Percentiles rank a stretch among this genome's conserved stretches.
Conservation (phyloP, 768 basidiomycete genomes). For the Boletus tylopilopsis region DNA sequence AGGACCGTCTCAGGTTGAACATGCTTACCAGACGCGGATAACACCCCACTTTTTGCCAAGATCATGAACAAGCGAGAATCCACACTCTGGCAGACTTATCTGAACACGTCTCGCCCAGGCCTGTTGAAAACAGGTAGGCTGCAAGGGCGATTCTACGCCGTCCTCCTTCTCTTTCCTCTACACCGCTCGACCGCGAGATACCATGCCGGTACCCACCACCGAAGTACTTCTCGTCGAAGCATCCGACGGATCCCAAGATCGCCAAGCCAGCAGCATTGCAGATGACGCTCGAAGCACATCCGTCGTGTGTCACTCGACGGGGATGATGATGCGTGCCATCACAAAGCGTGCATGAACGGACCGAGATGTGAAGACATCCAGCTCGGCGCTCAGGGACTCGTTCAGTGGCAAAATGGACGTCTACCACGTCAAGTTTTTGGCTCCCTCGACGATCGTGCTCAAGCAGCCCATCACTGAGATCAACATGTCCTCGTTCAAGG, state of each 20-base stretch:
- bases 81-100: too few relatives aligned
- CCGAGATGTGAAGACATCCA: constrained; percentile 3
- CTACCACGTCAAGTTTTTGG: constrained; percentile 21
- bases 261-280: not conserved
- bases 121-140: too few relatives aligned
- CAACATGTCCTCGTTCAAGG: constrained; percentile 17
- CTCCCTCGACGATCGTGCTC: constrained; percentile 11
- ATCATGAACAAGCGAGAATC: too few relatives aligned
- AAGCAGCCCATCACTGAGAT: constrained; percentile 24
- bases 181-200: too few relatives aligned
- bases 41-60: too few relatives aligned
- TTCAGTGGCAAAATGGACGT: constrained; percentile 7
- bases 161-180: too few relatives aligned
- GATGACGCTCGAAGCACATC: not conserved
- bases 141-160: too few relatives aligned
- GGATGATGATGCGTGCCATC: too few relatives aligned
- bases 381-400: constrained; percentile 1
- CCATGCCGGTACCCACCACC: constrained; percentile 17
- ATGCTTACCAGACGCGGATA: too few relatives aligned
- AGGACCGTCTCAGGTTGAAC: too few relatives aligned
- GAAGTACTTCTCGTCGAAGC: constrained; percentile 22
- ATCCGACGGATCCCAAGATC: constrained; percentile 2
- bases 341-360: constrained; percentile 10
- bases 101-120: too few relatives aligned
- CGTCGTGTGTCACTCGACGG: constrained; percentile 8